phyloP scores from a whole-genome alignment of 805 yeast genomes.

The Metschnikowia gelsemii region DNA sequence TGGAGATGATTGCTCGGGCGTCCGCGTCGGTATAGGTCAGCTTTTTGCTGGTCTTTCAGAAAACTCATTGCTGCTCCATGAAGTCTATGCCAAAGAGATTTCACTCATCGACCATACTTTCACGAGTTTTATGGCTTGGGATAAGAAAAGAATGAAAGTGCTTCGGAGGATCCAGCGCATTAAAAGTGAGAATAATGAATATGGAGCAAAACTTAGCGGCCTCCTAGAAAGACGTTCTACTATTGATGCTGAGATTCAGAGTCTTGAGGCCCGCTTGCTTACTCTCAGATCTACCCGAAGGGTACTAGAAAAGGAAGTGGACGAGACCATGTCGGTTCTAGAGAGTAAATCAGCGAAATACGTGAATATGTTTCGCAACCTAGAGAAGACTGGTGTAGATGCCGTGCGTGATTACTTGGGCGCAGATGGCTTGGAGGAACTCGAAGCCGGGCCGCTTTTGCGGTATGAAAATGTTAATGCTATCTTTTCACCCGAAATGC shows the following conservation, averaged over 20 bases:
- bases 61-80: constrained; percentile 44
- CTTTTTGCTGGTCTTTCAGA: constrained; percentile 34
- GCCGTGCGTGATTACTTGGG: constrained; percentile 31
- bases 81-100: constrained; percentile 43
- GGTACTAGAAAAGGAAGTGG: constrained; percentile 38
- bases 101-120: constrained; percentile 27
- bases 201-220: constrained; percentile 41
- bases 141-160: constrained; percentile 34
- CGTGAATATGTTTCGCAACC: constrained; percentile 38
- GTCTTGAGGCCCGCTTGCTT: constrained; percentile 36
- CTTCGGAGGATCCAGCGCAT: constrained; percentile 37
- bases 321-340: constrained; percentile 48
- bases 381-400: constrained; percentile 39
- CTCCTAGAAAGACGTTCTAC: constrained; percentile 33
- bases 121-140: constrained; percentile 41
- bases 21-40: constrained; percentile 3
- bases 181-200: constrained; percentile 38
- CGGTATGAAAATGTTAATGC: constrained; percentile 14
- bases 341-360: constrained; percentile 49
- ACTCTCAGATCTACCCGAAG: constrained; percentile 35
- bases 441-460: constrained; percentile 8
- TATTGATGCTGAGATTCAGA: constrained; percentile 39
- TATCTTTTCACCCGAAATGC: constrained; percentile 2
- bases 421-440: constrained; percentile 2
- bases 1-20: constrained; percentile 15